These are phyloP conservation scores for Diutina catenulata DNA, from an alignment of 1,139 yeast genomes.

Conservation along the genomic window DNA sequence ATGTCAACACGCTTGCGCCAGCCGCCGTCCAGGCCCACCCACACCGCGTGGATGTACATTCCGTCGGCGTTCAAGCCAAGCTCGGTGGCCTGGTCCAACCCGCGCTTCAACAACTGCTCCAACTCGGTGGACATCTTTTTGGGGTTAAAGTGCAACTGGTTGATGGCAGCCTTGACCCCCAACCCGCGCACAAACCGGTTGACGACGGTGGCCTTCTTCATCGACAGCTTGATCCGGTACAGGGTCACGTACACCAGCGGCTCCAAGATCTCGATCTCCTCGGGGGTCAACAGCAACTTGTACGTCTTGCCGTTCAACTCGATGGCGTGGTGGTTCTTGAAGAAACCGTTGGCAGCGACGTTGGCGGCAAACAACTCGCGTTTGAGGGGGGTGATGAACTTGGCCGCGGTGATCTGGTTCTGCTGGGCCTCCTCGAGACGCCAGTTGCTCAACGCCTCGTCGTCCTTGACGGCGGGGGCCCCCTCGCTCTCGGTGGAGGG, in stretches of 20 bases:
- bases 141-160: slow-evolving; percentile 82
- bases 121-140: slow-evolving; percentile 75
- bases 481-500: neutral
- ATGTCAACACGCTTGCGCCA: slow-evolving; percentile 65
- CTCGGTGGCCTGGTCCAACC: slow-evolving; percentile 55
- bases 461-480: slow-evolving; percentile 15
- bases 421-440: slow-evolving; percentile 20
- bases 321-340: slow-evolving; percentile 49
- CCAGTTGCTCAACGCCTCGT: slow-evolving; percentile 22
- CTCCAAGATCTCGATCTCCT: slow-evolving; percentile 69
- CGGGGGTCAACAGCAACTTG: slow-evolving; percentile 42
- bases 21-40: slow-evolving; percentile 87
- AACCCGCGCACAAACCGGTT: slow-evolving; percentile 64
- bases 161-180: slow-evolving; percentile 69
- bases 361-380: slow-evolving; percentile 49
- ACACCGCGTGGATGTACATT: slow-evolving; percentile 67
- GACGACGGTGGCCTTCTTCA: slow-evolving; percentile 79
- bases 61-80: slow-evolving; percentile 49
- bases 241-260: slow-evolving; percentile 76
- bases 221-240: slow-evolving; percentile 69
- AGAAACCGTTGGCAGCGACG: slow-evolving; percentile 60
- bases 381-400: slow-evolving; percentile 62
- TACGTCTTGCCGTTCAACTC: slow-evolving; percentile 36
- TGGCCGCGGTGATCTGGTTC: slow-evolving; percentile 20
- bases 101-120: slow-evolving; percentile 62